phyloP scores from a whole-genome alignment of 2,329 filamentous ascomycete genomes.

The Calonectria multiphialidica region DNA sequence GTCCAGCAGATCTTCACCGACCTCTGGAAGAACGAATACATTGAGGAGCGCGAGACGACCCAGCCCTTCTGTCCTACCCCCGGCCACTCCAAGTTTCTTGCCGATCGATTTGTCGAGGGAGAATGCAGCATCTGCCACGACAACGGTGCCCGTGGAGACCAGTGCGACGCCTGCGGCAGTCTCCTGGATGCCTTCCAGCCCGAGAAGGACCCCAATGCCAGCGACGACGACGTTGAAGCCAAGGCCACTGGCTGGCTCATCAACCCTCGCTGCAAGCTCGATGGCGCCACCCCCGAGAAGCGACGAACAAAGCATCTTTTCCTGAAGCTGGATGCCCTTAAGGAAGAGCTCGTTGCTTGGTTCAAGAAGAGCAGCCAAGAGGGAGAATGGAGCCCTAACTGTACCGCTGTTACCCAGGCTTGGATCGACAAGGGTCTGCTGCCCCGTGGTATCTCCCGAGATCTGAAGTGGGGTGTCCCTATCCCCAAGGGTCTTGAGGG shows the following conservation, averaged over 20 bases:
- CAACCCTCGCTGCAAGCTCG: constrained; percentile 92
- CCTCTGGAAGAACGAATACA: constrained; percentile 88
- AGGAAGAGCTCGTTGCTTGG: constrained; percentile 83
- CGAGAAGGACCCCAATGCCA: constrained; percentile 51
- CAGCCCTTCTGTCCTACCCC: constrained; percentile 86
- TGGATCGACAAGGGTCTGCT: constrained; percentile 89
- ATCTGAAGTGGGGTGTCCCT: constrained; percentile 88
- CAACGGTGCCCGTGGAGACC: constrained; percentile 78
- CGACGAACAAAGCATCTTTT: constrained; percentile 92
- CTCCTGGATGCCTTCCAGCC: constrained; percentile 78
- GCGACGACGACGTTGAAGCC: constrained; percentile 49
- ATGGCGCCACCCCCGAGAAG: constrained; percentile 83
- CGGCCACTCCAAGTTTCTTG: constrained; percentile 79
- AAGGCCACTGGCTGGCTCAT: constrained; percentile 68
- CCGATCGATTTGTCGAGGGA: constrained; percentile 88
- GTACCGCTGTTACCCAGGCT: constrained; percentile 79
- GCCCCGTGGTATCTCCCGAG: constrained; percentile 89
- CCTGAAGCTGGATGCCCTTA: constrained; percentile 86
- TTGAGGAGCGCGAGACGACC: constrained; percentile 87
- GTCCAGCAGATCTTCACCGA: constrained; percentile 91
- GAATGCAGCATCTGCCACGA: constrained; percentile 81
- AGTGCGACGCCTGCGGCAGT: constrained; percentile 81
- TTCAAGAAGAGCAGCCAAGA: constrained; percentile 78
- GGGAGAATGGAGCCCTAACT: constrained; percentile 82
- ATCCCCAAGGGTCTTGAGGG: constrained; percentile 61